Conservation (phyloP, 2,329 filamentous ascomycete species). For the Rutstroemia sp. region DNA sequence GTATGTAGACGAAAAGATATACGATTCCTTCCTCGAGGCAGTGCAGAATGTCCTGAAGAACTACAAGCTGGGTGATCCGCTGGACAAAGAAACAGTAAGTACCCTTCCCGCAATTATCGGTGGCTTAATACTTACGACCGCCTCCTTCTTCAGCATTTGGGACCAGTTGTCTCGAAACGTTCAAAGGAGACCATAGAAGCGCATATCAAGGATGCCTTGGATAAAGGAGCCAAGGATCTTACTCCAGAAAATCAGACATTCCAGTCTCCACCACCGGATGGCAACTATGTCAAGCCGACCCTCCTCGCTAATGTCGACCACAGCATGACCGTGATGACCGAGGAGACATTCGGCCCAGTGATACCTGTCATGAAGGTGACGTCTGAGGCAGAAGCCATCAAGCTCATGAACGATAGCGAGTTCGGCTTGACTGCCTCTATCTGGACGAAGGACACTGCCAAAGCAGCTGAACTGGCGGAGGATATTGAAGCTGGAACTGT, state of each 20-base stretch:
- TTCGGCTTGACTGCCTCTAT: constrained; percentile 95
- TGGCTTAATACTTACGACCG: constrained; percentile 4
- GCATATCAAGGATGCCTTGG: constrained; percentile 75
- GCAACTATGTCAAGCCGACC: constrained; percentile 85
- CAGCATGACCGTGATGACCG: constrained; percentile 79
- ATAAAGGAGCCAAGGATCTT: constrained; percentile 74
- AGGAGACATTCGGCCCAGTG: constrained; percentile 92
- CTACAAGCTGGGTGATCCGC: constrained; percentile 85
- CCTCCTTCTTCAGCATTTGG: constrained; percentile 48
- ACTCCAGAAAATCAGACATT: constrained; percentile 81
- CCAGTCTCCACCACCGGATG: constrained; percentile 60
- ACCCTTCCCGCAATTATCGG: neutral
- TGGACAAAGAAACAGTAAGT: constrained; percentile 55
- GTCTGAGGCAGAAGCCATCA: constrained; percentile 71
- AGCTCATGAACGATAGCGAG: constrained; percentile 88
- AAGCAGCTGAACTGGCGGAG: constrained; percentile 69
- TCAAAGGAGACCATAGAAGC: constrained; percentile 69
- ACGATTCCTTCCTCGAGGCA: constrained; percentile 74
- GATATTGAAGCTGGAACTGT: constrained; percentile 88
- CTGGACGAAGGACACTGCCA: constrained; percentile 82
- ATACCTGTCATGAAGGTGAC: constrained; percentile 86
- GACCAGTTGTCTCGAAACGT: constrained; percentile 78
- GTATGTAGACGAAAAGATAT: constrained; percentile 79
- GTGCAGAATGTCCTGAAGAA: constrained; percentile 71
- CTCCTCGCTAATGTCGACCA: constrained; percentile 75